A percentile compares a stretch with the other conserved stretches of the same genome.
Conservation (phyloP, 2,329 filamentous ascomycete genomes). For the Fusarium haematococcum region DNA sequence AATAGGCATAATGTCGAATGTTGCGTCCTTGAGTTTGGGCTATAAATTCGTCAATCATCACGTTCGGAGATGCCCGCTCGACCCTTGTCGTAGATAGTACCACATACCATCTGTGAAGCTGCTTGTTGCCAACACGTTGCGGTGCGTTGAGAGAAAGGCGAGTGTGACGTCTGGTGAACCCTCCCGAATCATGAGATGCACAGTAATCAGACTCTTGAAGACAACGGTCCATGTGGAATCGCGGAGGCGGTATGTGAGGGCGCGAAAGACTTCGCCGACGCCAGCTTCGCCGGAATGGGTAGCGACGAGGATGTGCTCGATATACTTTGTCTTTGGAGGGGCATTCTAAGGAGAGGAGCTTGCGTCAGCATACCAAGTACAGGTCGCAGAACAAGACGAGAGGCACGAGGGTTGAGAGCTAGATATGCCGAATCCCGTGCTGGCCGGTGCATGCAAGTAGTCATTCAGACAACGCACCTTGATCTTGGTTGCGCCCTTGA, state of each 20-base stretch:
- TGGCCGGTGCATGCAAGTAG: neutral
- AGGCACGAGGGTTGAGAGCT: neutral
- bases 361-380: conserved; percentile 13
- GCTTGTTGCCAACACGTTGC: conserved; percentile 86
- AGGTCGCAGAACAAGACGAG: neutral
- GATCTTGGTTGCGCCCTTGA: conserved; percentile 98
- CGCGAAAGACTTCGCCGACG: conserved; percentile 94
- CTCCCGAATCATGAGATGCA: conserved; percentile 97
- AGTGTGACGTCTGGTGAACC: conserved; percentile 91
- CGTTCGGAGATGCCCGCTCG: neutral
- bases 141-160: conserved; percentile 83
- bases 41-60: conserved; percentile 51
- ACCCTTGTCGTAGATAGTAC: neutral
- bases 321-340: conserved; percentile 98
- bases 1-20: conserved; percentile 90
- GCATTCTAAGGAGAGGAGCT: conserved; percentile 72
- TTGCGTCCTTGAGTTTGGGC: conserved; percentile 96
- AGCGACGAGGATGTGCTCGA: conserved; percentile 96
- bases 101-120: conserved; percentile 89
- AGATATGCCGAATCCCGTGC: neutral
- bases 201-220: conserved; percentile 95
- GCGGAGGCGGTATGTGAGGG: conserved; percentile 86
- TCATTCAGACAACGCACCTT: conserved; percentile 69
- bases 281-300: conserved; percentile 95
- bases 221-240: conserved; percentile 99